Percentiles rank a stretch among this genome's conserved stretches.
phyloP scores from a whole-genome alignment of 176 grass and related monocot species.

The Chloris gayana region DNA sequence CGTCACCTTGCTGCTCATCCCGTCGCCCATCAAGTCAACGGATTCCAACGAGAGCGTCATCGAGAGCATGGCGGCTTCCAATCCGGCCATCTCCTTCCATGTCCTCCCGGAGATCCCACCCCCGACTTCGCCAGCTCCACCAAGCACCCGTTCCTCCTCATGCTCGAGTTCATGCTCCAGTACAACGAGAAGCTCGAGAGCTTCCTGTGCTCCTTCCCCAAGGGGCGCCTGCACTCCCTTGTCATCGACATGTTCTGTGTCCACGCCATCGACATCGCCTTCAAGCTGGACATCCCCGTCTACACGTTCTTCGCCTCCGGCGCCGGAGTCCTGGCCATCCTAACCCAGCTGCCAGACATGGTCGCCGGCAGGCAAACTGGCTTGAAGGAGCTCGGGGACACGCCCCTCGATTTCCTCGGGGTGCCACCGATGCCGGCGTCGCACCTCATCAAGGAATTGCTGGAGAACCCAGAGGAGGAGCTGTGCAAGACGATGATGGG shows the following conservation, averaged over 20 bases:
- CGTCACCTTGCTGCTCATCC: slow-evolving; percentile 29
- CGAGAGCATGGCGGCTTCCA: slow-evolving; percentile 40
- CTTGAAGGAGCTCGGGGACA: slow-evolving; percentile 7
- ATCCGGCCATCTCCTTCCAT: slow-evolving; percentile 48
- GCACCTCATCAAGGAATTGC: background rate
- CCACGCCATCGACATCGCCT: slow-evolving; percentile 27
- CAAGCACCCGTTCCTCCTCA: slow-evolving; percentile 10
- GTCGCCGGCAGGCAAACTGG: background rate
- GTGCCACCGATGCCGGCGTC: background rate
- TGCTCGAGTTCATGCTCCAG: background rate
- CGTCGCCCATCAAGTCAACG: slow-evolving; percentile 23
- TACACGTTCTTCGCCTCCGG: slow-evolving; percentile 23
- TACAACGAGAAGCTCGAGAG: slow-evolving; percentile 38
- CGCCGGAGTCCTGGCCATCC: slow-evolving; percentile 8
- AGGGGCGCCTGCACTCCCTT: slow-evolving; percentile 30
- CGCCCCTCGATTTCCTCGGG: background rate
- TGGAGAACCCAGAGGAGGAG: background rate
- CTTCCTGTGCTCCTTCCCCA: slow-evolving; percentile 27
- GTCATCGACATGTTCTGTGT: slow-evolving; percentile 39
- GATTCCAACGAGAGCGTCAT: slow-evolving; percentile 16
- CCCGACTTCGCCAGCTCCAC: background rate
- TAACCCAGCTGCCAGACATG: background rate
- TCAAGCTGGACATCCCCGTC: slow-evolving; percentile 8
- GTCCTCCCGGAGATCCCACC: slow-evolving; percentile 33
- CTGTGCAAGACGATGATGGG: background rate